Base-by-base conservation (phyloP, 768 basidiomycete genomes). In the Podaxis mareebaensis region DNA sequence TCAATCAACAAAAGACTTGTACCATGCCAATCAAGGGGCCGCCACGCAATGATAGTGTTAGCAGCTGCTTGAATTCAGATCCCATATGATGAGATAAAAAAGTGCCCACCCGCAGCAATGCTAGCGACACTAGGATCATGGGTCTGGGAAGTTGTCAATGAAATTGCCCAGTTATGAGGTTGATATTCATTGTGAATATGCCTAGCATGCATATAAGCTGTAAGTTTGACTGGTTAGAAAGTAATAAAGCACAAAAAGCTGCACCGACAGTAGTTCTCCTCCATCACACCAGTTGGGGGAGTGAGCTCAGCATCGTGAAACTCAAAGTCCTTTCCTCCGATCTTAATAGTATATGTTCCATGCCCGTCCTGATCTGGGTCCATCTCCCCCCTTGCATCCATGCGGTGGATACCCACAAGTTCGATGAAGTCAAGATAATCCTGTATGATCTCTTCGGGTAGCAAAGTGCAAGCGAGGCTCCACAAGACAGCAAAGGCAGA, bases 31-130 rank as follows among this genome's bases (percentile, higher is more conserved):
- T 67, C 62, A 7, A 10, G 10, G 4, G 68, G 68, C 20, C 51
- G 53, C 65, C 67, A 69, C 5, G 57, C 30, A 10, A 69, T 54
- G 15, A 66, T n/a, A 5, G 65, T 67, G 52, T 68, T 65, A 3
- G 65, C 26, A 11, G 67, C 67, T 5, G 52, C 49, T 55, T 67
- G 40, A 15, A 68, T 48, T 12, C 48, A 54, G 44, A 67, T 65
- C 5, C 67, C 64, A 63, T 68, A 68, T 36, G 56, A 39, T 10
- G 64, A 15, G 1, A 67, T 15, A 54, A 55, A 67, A 55, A 68
- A 68, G 30, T 66, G 60, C 15, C 67, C 67, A 17, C 67, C 67
- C 8, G 40, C 57, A 40, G 46, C n/a, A 39, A 5, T 8, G n/a
- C 4, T 20, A 3, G 17, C 4, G 17, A 4, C 10, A 7, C 12